Conservation (phyloP, 495 filamentous ascomycete species). For the Elasticomyces elasticus region DNA sequence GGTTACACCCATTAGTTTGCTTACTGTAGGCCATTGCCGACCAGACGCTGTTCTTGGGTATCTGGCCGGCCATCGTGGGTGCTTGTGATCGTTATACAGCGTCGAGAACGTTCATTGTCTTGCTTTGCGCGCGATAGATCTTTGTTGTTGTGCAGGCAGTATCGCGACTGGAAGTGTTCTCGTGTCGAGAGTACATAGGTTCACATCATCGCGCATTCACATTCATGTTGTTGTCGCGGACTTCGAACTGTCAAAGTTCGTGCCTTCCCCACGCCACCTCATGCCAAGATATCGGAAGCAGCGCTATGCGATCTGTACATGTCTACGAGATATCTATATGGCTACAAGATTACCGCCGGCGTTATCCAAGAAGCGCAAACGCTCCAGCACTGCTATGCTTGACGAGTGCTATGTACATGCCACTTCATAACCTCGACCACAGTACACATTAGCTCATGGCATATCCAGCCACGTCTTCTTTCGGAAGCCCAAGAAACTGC, state of each 20-base stretch:
- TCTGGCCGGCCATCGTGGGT: conserved; percentile 7
- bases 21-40: conserved; percentile 31
- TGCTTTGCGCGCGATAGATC: background rate
- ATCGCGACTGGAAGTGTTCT: no score
- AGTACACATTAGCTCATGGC: conserved; percentile 4
- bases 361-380: background rate
- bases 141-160: no score
- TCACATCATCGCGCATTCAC: no score
- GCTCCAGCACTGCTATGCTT: background rate
- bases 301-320: conserved; percentile 6
- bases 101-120: background rate
- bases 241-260: no score
- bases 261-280: background rate
- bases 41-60: conserved; percentile 27
- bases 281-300: background rate
- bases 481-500: conserved; percentile 9
- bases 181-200: background rate
- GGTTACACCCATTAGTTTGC: no score
- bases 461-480: conserved; percentile 20
- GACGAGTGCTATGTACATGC: background rate
- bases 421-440: background rate
- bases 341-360: background rate
- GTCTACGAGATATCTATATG: background rate
- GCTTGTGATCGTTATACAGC: background rate
- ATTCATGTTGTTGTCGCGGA: no score